Base-by-base conservation (phyloP, 768 basidiomycete genomes). In the Russula dissimulans region DNA sequence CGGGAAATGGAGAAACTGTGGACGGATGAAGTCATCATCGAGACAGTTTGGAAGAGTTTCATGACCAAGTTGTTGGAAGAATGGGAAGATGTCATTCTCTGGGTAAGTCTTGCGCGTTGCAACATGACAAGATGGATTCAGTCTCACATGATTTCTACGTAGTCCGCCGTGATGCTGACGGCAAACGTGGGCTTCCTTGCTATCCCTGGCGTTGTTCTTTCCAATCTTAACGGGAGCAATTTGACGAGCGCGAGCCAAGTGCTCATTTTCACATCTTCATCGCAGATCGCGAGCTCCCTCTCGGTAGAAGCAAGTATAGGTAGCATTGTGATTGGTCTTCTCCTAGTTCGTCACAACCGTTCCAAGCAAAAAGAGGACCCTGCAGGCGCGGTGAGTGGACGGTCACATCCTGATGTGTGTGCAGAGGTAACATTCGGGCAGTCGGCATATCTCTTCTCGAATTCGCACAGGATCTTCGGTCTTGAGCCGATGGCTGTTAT, bases 401-500 rank as follows among this genome's bases (percentile, higher is more conserved):
- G 41, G 26, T 42, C 4, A 3, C 9, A 41, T 12, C 8, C 17
- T 32, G 18, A 32, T 7, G 31, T 26, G 5, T 22, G 3, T 26
- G 1, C 18, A 26, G 11, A 12, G 1, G 18, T 51, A 17, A 45
- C 18, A 36, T 12, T 14, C 18, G n/a, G 29, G 7, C 47, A 70
- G 67, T 69, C 65, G 12, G 53, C 55, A 14, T 74, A 65, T 46
- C 60, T 75, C 8, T 36, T 58, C 10, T 63, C 58, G 5, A 64
- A 69, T 43, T 67, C 65, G n/a, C 67, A 75, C 10, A 36, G 64
- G 8, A 65, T 54, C 1, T 72, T 75, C 17, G 82, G 83, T 1
- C 69, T 82, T 3, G 80, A 84, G 66, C 77, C 68, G 1, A 72
- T 82, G 8, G 80, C 81, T 12, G 71, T 84, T 31, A 66, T 81